These are phyloP conservation scores for Metschnikowia matae DNA, from an alignment of 805 yeast species.

Conservation along the genomic window DNA sequence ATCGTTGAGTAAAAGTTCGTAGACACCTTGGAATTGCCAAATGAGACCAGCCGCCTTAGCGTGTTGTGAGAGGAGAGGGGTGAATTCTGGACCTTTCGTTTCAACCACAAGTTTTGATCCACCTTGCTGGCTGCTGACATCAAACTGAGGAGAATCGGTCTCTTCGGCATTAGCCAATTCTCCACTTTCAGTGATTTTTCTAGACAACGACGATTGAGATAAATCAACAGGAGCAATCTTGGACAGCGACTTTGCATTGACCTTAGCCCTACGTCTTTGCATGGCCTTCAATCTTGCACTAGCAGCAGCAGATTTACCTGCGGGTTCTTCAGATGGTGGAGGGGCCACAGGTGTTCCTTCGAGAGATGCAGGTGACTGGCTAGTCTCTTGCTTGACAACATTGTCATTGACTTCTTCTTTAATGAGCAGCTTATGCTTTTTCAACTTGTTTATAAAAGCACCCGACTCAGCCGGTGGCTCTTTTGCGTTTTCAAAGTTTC, in stretches of 20 bases:
- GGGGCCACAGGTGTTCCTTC: neutral
- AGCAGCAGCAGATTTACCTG: conserved; percentile 28
- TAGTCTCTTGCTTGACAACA: neutral
- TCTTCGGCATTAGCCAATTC: conserved; percentile 18
- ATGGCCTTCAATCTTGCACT: conserved; percentile 86
- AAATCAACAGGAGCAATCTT: conserved; percentile 57
- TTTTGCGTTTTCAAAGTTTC: conserved; percentile 29
- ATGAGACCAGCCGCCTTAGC: conserved; percentile 68
- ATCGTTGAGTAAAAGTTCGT: conserved; percentile 73
- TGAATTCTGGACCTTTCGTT: conserved; percentile 58
- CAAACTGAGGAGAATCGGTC: conserved; percentile 37
- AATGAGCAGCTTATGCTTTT: conserved; percentile 46
- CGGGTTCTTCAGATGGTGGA: conserved; percentile 16
- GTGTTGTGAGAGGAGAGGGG: conserved; percentile 67
- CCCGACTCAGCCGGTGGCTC: conserved; percentile 37
- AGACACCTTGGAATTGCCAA: conserved; percentile 95
- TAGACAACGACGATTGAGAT: conserved; percentile 65
- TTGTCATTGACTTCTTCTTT: conserved; percentile 14
- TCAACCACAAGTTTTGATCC: conserved; percentile 83
- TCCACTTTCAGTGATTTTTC: conserved; percentile 46
- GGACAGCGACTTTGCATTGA: conserved; percentile 50
- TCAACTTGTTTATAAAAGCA: conserved; percentile 44
- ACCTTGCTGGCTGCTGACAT: conserved; percentile 74
- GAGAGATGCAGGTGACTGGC: neutral
- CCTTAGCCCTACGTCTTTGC: conserved; percentile 89